Percentiles rank a stretch among this genome's conserved stretches.
Conservation (phyloP, 331 rosid genomes). For the Acacia pycnantha region DNA sequence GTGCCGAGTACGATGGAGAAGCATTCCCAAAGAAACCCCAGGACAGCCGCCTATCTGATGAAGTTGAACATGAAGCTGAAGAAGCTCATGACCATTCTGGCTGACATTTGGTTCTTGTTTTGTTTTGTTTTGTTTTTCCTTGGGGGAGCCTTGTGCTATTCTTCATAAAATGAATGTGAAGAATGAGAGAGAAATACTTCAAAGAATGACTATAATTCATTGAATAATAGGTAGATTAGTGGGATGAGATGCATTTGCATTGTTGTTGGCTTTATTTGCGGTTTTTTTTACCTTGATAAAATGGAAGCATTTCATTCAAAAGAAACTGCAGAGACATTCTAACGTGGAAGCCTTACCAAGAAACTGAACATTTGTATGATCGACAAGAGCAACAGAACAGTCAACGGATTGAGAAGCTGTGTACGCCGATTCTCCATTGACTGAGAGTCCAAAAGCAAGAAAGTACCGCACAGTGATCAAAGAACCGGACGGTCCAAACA, state of each 20-base stretch:
- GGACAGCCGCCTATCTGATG: slow-evolving; percentile 48
- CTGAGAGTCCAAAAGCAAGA: no score
- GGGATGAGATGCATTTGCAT: slow-evolving; percentile 11
- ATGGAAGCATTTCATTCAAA: not conserved
- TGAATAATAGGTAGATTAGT: not conserved
- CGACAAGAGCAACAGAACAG: no score
- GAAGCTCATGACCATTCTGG: slow-evolving; percentile 37
- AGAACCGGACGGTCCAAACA: no score
- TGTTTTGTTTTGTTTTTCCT: not conserved
- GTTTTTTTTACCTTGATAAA: not conserved
- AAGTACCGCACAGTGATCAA: no score
- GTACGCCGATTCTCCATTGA: no score
- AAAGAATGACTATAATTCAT: slow-evolving; percentile 34
- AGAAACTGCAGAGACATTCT: not conserved
- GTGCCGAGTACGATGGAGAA: slow-evolving; percentile 59
- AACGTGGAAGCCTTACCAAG: not conserved
- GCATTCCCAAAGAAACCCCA: slow-evolving; percentile 49
- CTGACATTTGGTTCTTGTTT: slow-evolving; percentile 26
- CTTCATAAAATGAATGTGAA: slow-evolving; percentile 41
- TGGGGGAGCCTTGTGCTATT: slow-evolving; percentile 43
- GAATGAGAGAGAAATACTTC: slow-evolving; percentile 18
- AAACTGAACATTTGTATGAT: not conserved
- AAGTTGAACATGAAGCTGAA: slow-evolving; percentile 39
- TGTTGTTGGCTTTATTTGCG: not conserved
- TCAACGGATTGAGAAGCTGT: no score